Evolutionary conservation across 2,329 filamentous ascomycete genomes (phyloP).

Genomic region (Zymoseptoria brevis): DNA sequence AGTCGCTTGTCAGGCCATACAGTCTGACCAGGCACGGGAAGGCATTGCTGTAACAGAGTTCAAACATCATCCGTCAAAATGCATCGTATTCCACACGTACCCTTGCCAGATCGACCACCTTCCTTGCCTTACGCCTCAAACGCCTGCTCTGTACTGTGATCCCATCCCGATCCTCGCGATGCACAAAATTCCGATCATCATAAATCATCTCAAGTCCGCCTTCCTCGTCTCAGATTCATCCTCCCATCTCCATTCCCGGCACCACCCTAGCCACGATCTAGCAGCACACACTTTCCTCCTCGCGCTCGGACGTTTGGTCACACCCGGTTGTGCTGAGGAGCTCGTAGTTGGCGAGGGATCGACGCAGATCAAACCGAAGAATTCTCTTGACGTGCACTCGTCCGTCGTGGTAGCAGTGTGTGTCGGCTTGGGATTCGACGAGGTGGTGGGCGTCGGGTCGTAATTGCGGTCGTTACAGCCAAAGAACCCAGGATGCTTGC

Average conservation of each 20-base stretch:
- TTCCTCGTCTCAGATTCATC: conserved; percentile 6
- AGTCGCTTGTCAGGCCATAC: not conserved
- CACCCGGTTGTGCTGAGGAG: conserved; percentile 5
- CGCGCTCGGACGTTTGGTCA: conserved; percentile 11
- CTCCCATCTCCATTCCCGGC: conserved; percentile 17
- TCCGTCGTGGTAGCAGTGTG: conserved; percentile 15
- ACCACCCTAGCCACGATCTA: conserved; percentile 23
- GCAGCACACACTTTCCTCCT: conserved; percentile 14
- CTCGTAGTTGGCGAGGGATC: conserved; percentile 19
- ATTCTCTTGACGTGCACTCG: conserved; percentile 20
- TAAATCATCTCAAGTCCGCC: not conserved
- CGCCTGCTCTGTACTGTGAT: not conserved
- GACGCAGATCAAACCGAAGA: conserved; percentile 26
- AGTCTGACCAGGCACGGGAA: no score
- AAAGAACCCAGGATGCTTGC: conserved; percentile 89
- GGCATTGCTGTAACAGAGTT: not conserved
- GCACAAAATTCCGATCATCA: not conserved
- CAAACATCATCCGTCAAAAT: not conserved
- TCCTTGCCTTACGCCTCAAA: not conserved
- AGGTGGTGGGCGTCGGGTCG: conserved; percentile 12
- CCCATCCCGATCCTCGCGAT: not conserved
- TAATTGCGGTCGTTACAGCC: conserved; percentile 52
- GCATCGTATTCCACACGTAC: not conserved
- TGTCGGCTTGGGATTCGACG: conserved; percentile 11
- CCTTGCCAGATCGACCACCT: not conserved